Conservation (phyloP, 2,329 filamentous ascomycete species). For the Colletotrichum graminicola region DNA sequence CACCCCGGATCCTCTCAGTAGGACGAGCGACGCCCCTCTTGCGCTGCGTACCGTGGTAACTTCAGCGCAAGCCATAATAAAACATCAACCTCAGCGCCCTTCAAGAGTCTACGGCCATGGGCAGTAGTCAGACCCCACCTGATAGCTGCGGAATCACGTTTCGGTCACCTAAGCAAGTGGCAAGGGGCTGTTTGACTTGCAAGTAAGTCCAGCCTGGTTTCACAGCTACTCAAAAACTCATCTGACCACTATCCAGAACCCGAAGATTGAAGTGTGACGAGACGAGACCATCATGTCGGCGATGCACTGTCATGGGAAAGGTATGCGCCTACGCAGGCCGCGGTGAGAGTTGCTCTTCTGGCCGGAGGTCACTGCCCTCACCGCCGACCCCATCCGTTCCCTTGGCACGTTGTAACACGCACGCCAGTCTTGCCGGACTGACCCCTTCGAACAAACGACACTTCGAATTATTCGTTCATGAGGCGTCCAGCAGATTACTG, state of each 20-base stretch:
- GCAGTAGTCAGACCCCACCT: constrained; percentile 7
- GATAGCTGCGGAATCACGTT: background rate
- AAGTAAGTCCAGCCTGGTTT: constrained; percentile 19
- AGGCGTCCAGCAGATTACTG: constrained; percentile 53
- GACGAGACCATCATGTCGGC: constrained; percentile 41
- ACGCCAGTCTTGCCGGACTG: background rate
- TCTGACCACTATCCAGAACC: constrained; percentile 32
- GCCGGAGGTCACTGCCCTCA: background rate
- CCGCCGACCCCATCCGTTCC: background rate
- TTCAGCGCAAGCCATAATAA: no score
- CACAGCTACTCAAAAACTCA: background rate
- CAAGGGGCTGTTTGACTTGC: constrained; percentile 36
- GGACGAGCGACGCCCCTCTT: background rate
- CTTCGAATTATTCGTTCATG: constrained; percentile 59
- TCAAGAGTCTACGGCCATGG: background rate
- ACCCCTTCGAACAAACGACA: constrained; percentile 43
- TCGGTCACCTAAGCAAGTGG: background rate
- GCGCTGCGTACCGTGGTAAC: background rate
- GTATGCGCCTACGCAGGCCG: constrained; percentile 46
- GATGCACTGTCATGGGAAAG: constrained; percentile 44
- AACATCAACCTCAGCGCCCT: background rate
- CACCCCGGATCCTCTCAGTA: background rate
- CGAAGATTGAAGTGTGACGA: constrained; percentile 48
- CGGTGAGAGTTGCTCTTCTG: constrained; percentile 3
- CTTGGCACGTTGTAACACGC: background rate